Percentiles rank a stretch among this genome's conserved stretches.
These are phyloP conservation scores for Cercospora sesami DNA, from an alignment of 2,329 filamentous ascomycete species.

Conservation along the genomic window DNA sequence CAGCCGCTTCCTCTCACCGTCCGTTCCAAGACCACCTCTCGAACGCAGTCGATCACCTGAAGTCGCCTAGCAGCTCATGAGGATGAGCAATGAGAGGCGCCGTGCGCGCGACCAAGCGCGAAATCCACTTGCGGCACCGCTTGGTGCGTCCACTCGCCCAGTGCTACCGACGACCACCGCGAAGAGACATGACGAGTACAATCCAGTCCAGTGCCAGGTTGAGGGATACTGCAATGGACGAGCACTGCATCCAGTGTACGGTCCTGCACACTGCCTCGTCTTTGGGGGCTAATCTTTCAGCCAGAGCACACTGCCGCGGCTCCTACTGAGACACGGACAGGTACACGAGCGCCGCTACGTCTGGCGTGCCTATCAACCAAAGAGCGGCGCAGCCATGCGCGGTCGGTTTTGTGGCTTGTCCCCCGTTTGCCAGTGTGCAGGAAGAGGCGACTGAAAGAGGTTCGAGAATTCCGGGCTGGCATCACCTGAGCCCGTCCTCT, in stretches of 20 bases:
- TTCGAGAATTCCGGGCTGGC: background rate
- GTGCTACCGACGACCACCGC: background rate
- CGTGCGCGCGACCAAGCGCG: background rate
- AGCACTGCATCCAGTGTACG: background rate
- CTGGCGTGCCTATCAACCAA: background rate
- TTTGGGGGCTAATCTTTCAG: background rate
- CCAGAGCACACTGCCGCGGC: background rate
- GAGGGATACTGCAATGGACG: background rate
- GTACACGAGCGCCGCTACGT: background rate
- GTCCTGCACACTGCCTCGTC: background rate
- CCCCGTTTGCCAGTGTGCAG: background rate
- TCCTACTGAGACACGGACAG: background rate
- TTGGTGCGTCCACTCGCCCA: background rate
- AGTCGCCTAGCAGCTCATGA: background rate
- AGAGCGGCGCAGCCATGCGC: background rate
- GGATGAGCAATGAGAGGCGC: background rate
- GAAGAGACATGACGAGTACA: background rate
- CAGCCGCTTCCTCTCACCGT: background rate
- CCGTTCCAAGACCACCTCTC: background rate
- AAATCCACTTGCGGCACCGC: background rate
- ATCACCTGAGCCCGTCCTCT: background rate
- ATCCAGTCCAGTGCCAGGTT: background rate
- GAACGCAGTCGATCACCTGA: background rate
- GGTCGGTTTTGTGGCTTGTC: background rate
- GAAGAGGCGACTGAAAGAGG: background rate